Evolutionary conservation across 2,329 filamentous ascomycete genomes (phyloP).

Genomic region (Cercospora zeina): DNA sequence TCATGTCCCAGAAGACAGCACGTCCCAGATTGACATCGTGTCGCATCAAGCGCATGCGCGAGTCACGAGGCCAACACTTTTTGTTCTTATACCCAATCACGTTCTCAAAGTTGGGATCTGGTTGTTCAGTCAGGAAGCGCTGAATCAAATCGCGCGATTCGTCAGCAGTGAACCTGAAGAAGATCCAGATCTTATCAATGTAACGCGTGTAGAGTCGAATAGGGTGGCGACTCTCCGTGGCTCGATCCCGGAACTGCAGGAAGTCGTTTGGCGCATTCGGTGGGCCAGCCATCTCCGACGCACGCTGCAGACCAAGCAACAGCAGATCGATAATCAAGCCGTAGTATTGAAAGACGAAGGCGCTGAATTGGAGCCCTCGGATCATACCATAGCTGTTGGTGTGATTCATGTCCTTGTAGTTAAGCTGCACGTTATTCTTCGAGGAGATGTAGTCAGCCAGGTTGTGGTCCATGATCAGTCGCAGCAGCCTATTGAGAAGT

Average conservation of each 20-base stretch:
- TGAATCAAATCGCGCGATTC: slow-evolving; percentile 96
- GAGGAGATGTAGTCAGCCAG: slow-evolving; percentile 98
- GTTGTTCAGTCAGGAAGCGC: slow-evolving; percentile 95
- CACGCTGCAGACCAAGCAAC: slow-evolving; percentile 86
- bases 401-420: slow-evolving; percentile 99
- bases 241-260: slow-evolving; percentile 89
- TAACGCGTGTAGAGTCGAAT: slow-evolving; percentile 98
- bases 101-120: slow-evolving; percentile 98
- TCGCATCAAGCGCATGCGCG: slow-evolving; percentile 95
- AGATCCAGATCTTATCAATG: slow-evolving; percentile 98
- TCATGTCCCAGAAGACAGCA: slow-evolving; percentile 98
- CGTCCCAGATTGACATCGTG: slow-evolving; percentile 97
- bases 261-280: slow-evolving; percentile 96
- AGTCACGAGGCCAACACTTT: slow-evolving; percentile 98
- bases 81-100: slow-evolving; percentile 99
- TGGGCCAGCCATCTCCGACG: slow-evolving; percentile 95
- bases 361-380: slow-evolving; percentile 94
- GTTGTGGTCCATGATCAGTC: slow-evolving; percentile 99
- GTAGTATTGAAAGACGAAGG: slow-evolving; percentile 98
- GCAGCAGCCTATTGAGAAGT: slow-evolving; percentile 84
- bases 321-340: slow-evolving; percentile 92
- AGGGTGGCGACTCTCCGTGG: slow-evolving; percentile 88
- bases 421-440: slow-evolving; percentile 98
- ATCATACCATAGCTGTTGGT: slow-evolving; percentile 99
- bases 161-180: slow-evolving; percentile 88